Evolutionary conservation across 116 monocot species (phyloP).

Genomic region (Zostera marina): DNA sequence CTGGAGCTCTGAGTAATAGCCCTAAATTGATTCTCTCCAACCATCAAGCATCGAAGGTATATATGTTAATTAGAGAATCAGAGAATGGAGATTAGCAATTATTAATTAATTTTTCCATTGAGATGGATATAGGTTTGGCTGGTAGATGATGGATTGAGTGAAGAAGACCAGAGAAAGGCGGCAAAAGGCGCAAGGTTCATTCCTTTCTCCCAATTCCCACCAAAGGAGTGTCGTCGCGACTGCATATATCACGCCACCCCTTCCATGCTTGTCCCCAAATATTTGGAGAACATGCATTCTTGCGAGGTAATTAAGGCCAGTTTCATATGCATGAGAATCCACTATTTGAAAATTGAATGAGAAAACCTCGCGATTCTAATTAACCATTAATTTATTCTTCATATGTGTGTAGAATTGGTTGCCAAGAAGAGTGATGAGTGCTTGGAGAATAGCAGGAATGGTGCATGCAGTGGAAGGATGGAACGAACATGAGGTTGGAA

Average conservation of each 20-base stretch:
- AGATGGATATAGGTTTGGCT: slow-evolving; percentile 41
- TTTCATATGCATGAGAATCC: too few relatives aligned
- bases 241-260: slow-evolving; percentile 53
- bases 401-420: slow-evolving; percentile 73
- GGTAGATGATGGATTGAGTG: slow-evolving; percentile 41
- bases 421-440: slow-evolving; percentile 78
- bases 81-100: too few relatives aligned
- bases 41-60: neutral
- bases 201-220: slow-evolving; percentile 58
- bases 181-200: slow-evolving; percentile 42
- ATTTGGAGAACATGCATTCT: slow-evolving; percentile 60
- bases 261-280: slow-evolving; percentile 53
- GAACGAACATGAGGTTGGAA: slow-evolving; percentile 38
- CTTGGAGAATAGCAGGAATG: slow-evolving; percentile 63
- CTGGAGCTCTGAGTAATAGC: slow-evolving; percentile 1
- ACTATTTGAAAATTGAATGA: too few relatives aligned
- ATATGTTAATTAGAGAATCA: too few relatives aligned
- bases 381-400: too few relatives aligned
- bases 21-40: slow-evolving; percentile 30
- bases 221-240: slow-evolving; percentile 28
- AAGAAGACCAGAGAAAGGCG: slow-evolving; percentile 39
- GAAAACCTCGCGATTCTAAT: too few relatives aligned
- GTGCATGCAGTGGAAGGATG: slow-evolving; percentile 59
- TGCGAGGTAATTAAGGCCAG: slow-evolving; percentile 94
- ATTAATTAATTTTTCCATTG: neutral